Conservation (phyloP, 345 rosid genomes). For the Citrus trifoliata region DNA sequence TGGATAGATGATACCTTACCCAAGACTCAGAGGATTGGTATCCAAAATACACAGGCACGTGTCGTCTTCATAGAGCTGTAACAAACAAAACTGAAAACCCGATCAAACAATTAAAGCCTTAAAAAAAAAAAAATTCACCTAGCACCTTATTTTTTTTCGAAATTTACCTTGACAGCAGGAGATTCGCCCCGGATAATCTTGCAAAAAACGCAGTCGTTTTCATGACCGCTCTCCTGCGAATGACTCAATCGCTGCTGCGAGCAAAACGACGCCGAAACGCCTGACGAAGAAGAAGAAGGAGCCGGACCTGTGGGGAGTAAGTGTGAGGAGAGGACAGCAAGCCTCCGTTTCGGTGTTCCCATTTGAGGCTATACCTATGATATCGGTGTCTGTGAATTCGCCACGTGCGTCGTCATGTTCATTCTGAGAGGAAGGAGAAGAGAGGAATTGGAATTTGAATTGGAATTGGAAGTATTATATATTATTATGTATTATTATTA, state of each 20-base stretch:
- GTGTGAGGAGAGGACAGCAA: constrained; percentile 65
- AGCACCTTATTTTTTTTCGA: not conserved
- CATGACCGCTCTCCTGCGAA: constrained; percentile 1
- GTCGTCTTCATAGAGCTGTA: constrained; percentile 92
- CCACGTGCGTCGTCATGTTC: not conserved
- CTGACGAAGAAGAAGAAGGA: constrained; percentile 4
- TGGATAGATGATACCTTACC: constrained; percentile 64
- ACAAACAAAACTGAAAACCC: not conserved
- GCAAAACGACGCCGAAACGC: constrained; percentile 35
- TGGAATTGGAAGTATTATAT: not conserved
- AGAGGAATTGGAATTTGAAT: not conserved
- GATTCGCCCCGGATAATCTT: constrained; percentile 72
- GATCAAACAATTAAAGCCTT: not conserved
- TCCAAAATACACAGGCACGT: constrained; percentile 86
- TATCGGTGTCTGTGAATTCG: not conserved
- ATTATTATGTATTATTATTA: too few relatives aligned
- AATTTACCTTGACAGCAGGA: constrained; percentile 61
- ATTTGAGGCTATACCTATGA: constrained; percentile 1
- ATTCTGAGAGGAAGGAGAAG: too few relatives aligned
- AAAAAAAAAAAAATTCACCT: not conserved
- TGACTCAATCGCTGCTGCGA: constrained; percentile 7
- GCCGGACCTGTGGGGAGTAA: constrained; percentile 32
- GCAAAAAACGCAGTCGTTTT: constrained; percentile 77
- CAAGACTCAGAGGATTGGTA: constrained; percentile 65
- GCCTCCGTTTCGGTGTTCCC: constrained; percentile 61